These are phyloP conservation scores for Bryoerythrophyllum caledonicum DNA, from an alignment of 225 moss, liverwort and hornwort species.

Conservation along the genomic window DNA sequence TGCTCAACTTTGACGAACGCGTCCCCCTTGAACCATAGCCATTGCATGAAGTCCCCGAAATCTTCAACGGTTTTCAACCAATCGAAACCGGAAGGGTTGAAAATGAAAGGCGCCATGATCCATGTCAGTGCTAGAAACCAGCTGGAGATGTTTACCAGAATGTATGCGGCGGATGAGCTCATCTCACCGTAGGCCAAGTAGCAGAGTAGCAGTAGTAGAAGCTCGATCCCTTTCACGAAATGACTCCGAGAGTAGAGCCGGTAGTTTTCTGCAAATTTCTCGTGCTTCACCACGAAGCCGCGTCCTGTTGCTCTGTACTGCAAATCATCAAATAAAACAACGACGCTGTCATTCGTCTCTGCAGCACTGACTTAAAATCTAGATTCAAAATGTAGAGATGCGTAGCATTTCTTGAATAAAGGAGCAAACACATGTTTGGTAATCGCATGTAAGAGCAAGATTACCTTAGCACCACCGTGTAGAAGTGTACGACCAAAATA, in stretches of 20 bases:
- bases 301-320: slow-evolving; percentile 97
- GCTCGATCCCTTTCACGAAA: slow-evolving; percentile 87
- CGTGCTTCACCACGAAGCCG: slow-evolving; percentile 91
- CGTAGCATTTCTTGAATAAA: not conserved
- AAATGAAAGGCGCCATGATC: slow-evolving; percentile 86
- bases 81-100: slow-evolving; percentile 96
- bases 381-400: not conserved
- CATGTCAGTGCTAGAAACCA: slow-evolving; percentile 93
- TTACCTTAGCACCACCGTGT: slow-evolving; percentile 90
- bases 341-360: not conserved
- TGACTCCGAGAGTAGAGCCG: slow-evolving; percentile 85
- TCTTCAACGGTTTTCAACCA: slow-evolving; percentile 93
- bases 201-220: slow-evolving; percentile 75
- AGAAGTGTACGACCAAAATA: slow-evolving; percentile 89
- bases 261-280: slow-evolving; percentile 80
- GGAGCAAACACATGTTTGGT: not conserved
- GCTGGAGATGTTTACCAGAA: slow-evolving; percentile 80
- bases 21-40: slow-evolving; percentile 87
- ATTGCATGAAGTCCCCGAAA: slow-evolving; percentile 82
- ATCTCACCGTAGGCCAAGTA: slow-evolving; percentile 71
- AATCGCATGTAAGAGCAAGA: not conserved
- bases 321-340: slow-evolving; percentile 15
- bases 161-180: slow-evolving; percentile 62
- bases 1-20: slow-evolving; percentile 68
- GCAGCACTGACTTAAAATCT: not conserved